Conservation (phyloP, 805 yeast genomes). For the Candida hispaniensis region DNA sequence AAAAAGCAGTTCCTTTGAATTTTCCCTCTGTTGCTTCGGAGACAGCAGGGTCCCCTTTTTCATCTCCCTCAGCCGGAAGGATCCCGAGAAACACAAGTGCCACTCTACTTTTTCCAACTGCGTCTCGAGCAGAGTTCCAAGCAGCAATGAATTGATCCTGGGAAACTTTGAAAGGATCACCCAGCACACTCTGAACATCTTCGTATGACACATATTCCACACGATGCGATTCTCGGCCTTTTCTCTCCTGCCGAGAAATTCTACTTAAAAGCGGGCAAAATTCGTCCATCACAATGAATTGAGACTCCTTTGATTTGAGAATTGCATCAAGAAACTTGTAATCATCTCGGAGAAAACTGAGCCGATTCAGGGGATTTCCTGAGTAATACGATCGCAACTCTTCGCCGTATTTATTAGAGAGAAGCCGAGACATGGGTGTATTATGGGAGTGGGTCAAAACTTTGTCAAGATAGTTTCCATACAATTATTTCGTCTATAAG, state of each 20-base stretch:
- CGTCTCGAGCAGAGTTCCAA: conserved; percentile 31
- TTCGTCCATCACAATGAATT: conserved; percentile 37
- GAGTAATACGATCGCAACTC: conserved; percentile 34
- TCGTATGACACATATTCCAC: conserved; percentile 21
- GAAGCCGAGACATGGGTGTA: conserved; percentile 5
- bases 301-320: conserved; percentile 36
- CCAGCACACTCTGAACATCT: conserved; percentile 27
- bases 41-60: conserved; percentile 21
- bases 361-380: conserved; percentile 48
- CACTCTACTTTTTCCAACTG: conserved; percentile 21
- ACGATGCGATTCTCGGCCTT: conserved; percentile 1
- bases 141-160: conserved; percentile 26
- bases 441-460: conserved; percentile 21
- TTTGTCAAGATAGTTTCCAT: no score
- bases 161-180: conserved; percentile 27
- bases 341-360: conserved; percentile 53
- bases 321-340: conserved; percentile 39
- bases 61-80: conserved; percentile 31
- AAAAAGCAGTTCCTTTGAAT: conserved; percentile 32
- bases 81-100: conserved; percentile 40
- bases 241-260: conserved; percentile 6
- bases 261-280: conserved; percentile 23
- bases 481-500: no score
- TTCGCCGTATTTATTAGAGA: conserved; percentile 22
- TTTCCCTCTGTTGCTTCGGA: conserved; percentile 19